phyloP scores from a whole-genome alignment of 495 filamentous ascomycete species.

The Penicillium subrubescens region DNA sequence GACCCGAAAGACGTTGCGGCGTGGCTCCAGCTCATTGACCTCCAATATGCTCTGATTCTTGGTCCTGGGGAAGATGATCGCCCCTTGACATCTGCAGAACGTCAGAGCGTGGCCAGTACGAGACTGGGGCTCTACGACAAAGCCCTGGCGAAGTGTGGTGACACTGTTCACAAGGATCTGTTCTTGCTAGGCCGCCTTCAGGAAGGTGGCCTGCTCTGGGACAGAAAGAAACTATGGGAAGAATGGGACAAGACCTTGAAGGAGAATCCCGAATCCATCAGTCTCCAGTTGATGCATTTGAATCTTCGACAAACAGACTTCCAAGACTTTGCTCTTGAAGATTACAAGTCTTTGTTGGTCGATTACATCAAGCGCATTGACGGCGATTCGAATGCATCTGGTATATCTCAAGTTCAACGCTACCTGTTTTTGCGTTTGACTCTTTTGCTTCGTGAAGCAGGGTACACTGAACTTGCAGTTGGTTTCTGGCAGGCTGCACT shows the following conservation, averaged over 20 bases:
- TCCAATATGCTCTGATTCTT: constrained; percentile 67
- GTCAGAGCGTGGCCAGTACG: constrained; percentile 69
- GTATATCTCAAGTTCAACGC: constrained; percentile 53
- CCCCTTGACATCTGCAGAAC: constrained; percentile 60
- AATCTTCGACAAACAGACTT: constrained; percentile 74
- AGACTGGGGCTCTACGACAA: constrained; percentile 81
- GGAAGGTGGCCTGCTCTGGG: constrained; percentile 74
- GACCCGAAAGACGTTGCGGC: constrained; percentile 65
- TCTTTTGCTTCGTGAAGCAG: constrained; percentile 73
- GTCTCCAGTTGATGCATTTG: constrained; percentile 73
- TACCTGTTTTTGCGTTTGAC: constrained; percentile 78
- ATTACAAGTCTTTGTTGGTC: constrained; percentile 56
- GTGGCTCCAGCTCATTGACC: constrained; percentile 76
- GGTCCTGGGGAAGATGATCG: constrained; percentile 38
- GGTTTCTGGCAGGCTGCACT: constrained; percentile 83
- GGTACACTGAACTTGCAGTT: constrained; percentile 74
- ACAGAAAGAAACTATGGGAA: constrained; percentile 56
- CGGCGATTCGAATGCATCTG: constrained; percentile 22
- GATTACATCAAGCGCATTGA: constrained; percentile 57
- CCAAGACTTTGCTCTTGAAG: constrained; percentile 67
- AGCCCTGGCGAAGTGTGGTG: constrained; percentile 60
- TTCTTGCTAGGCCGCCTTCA: constrained; percentile 70
- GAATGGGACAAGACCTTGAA: constrained; percentile 66
- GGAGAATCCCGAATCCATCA: constrained; percentile 58
- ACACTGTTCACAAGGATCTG: constrained; percentile 48